These are phyloP conservation scores for Hippophae rhamnoides DNA, from an alignment of 306 rosid species.

Conservation along the genomic window DNA sequence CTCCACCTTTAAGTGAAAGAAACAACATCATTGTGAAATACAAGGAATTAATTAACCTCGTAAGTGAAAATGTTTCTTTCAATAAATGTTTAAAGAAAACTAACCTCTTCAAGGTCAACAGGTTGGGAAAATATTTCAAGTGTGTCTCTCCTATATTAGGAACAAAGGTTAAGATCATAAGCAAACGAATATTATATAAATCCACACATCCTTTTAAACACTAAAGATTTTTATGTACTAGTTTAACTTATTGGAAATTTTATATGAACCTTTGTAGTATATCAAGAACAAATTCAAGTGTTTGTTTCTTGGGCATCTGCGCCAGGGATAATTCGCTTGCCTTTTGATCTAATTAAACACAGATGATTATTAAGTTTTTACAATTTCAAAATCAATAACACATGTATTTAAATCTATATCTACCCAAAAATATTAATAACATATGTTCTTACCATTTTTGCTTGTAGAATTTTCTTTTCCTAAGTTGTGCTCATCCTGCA, in stretches of 20 bases:
- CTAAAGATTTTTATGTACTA: not conserved
- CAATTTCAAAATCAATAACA: not conserved
- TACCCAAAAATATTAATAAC: not conserved
- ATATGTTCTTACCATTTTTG: constrained; percentile 14
- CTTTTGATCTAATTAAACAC: constrained; percentile 12
- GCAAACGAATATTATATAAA: not conserved
- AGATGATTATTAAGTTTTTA: not conserved
- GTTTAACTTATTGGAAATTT: not conserved
- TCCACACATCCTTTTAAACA: not conserved
- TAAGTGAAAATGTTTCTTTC: not conserved
- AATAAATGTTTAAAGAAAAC: not conserved
- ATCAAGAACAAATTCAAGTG: constrained; percentile 26
- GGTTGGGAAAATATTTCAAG: constrained; percentile 20
- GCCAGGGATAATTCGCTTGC: constrained; percentile 2
- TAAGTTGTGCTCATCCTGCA: constrained; percentile 18
- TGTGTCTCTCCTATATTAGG: constrained; percentile 22
- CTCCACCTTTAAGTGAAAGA: constrained; percentile 19
- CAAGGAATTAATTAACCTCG: not conserved
- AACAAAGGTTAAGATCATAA: not conserved
- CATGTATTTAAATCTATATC: not conserved
- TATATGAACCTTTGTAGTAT: constrained; percentile 24
- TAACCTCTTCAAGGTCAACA: constrained; percentile 29
- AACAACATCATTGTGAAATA: not conserved
- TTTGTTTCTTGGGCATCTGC: constrained; percentile 10
- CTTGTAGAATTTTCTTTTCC: constrained; percentile 1